Conservation (phyloP, 1,139 yeast species). For the Tardiomyces blankii region DNA sequence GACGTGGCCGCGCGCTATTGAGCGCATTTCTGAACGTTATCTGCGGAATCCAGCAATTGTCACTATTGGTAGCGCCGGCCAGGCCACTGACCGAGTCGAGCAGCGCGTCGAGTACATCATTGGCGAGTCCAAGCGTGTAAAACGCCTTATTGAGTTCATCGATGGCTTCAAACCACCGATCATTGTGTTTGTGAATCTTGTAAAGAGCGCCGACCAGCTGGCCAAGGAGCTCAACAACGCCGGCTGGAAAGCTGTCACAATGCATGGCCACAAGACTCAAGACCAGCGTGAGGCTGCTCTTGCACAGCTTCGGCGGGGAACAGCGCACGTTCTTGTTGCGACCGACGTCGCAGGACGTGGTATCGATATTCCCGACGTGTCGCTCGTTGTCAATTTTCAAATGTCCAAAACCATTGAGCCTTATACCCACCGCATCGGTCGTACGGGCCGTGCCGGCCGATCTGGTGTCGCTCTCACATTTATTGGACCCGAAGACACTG, state of each 20-base stretch:
- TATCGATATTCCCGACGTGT: conserved; percentile 77
- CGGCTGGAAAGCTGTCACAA: conserved; percentile 43
- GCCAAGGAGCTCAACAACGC: conserved; percentile 37
- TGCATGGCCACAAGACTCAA: conserved; percentile 86
- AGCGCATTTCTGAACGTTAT: conserved; percentile 51
- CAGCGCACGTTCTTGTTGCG: conserved; percentile 62
- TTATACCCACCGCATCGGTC: conserved; percentile 86
- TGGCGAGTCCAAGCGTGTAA: conserved; percentile 29
- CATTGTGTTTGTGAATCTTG: conserved; percentile 73
- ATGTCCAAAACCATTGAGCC: conserved; percentile 72
- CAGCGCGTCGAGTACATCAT: conserved; percentile 52
- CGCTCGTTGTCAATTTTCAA: conserved; percentile 76
- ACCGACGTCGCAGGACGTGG: conserved; percentile 98
- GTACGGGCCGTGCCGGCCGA: conserved; percentile 93
- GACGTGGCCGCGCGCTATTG: conserved; percentile 72
- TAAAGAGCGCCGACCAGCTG: conserved; percentile 58
- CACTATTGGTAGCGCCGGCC: conserved; percentile 50
- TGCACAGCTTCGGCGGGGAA: conserved; percentile 47
- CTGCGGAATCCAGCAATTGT: conserved; percentile 52
- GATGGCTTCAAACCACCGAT: conserved; percentile 38
- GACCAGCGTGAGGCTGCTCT: conserved; percentile 79
- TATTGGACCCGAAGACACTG: conserved; percentile 46
- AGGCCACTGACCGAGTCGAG: conserved; percentile 54
- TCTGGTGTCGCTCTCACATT: conserved; percentile 68
- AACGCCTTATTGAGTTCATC: conserved; percentile 28